These are phyloP conservation scores for Viola odorata DNA, from an alignment of 345 rosid species.

Conservation along the genomic window DNA sequence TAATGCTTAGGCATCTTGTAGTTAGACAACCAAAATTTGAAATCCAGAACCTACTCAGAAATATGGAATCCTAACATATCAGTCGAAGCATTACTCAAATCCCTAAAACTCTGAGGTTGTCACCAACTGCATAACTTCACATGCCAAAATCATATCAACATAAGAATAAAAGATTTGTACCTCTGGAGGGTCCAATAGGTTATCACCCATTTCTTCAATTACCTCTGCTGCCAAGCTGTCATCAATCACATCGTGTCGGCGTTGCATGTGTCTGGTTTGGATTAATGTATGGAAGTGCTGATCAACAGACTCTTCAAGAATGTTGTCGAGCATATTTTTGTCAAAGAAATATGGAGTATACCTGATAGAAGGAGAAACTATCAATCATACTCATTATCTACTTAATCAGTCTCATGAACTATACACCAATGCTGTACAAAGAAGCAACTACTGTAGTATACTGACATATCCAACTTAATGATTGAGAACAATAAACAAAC, in stretches of 20 bases:
- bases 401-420: too few species aligned
- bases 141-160: neutral
- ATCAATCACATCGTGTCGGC: conserved; percentile 74
- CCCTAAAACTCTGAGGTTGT: conserved; percentile 1
- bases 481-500: too few species aligned
- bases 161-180: conserved; percentile 28
- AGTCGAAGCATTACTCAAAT: conserved; percentile 1
- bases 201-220: conserved; percentile 85
- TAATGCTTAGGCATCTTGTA: too few species aligned
- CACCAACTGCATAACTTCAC: neutral
- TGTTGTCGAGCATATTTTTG: conserved; percentile 82
- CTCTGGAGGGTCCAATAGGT: conserved; percentile 87
- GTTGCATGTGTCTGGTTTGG: conserved; percentile 82
- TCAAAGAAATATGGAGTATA: conserved; percentile 96
- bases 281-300: conserved; percentile 83
- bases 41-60: too few species aligned
- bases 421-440: too few species aligned
- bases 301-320: conserved; percentile 93
- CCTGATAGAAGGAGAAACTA: conserved; percentile 37
- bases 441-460: too few species aligned
- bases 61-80: too few species aligned
- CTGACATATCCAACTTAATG: too few species aligned
- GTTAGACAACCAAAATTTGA: too few species aligned
- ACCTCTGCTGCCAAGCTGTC: conserved; percentile 73
- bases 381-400: too few species aligned